These are phyloP conservation scores for Echites panduratus DNA, from an alignment of 257 asterid species.

Conservation along the genomic window DNA sequence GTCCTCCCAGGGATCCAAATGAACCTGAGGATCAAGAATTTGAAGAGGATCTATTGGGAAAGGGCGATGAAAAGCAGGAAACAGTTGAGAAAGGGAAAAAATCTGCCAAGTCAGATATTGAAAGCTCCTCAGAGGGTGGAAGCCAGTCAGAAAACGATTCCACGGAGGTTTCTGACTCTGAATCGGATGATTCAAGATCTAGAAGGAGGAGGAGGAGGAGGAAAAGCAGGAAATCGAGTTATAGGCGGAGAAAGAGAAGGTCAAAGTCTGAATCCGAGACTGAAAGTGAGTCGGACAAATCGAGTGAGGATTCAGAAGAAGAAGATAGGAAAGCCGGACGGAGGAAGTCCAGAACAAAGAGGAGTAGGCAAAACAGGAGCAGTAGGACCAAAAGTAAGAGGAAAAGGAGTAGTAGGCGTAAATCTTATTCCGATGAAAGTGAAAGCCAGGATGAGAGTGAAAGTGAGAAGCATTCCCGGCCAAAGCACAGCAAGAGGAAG, in stretches of 20 bases:
- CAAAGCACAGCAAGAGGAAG: slow-evolving; percentile 42
- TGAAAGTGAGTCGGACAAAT: slow-evolving; percentile 30
- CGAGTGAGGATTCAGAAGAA: slow-evolving; percentile 21
- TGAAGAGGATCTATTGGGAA: slow-evolving; percentile 40
- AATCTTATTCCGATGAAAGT: slow-evolving; percentile 38
- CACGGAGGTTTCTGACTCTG: slow-evolving; percentile 40
- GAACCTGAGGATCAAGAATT: slow-evolving; percentile 43
- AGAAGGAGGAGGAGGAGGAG: slow-evolving; percentile 28
- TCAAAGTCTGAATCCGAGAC: slow-evolving; percentile 33
- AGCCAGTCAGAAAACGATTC: slow-evolving; percentile 42
- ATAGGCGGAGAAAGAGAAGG: slow-evolving; percentile 38
- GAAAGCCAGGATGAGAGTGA: slow-evolving; percentile 38
- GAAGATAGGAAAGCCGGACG: slow-evolving; percentile 21
- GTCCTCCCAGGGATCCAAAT: slow-evolving; percentile 76
- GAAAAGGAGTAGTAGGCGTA: slow-evolving; percentile 41
- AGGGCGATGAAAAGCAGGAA: slow-evolving; percentile 24
- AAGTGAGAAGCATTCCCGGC: slow-evolving; percentile 46
- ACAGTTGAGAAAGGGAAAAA: slow-evolving; percentile 9
- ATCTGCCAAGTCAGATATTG: slow-evolving; percentile 20
- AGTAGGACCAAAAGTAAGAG: slow-evolving; percentile 35
- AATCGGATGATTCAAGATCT: slow-evolving; percentile 48
- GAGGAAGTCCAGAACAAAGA: slow-evolving; percentile 32
- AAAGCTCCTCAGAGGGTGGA: slow-evolving; percentile 22
- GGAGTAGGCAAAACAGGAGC: slow-evolving; percentile 29
- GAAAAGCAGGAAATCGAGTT: slow-evolving; percentile 41